phyloP scores from a whole-genome alignment of 257 asterid species.

The Scutellaria baicalensis region DNA sequence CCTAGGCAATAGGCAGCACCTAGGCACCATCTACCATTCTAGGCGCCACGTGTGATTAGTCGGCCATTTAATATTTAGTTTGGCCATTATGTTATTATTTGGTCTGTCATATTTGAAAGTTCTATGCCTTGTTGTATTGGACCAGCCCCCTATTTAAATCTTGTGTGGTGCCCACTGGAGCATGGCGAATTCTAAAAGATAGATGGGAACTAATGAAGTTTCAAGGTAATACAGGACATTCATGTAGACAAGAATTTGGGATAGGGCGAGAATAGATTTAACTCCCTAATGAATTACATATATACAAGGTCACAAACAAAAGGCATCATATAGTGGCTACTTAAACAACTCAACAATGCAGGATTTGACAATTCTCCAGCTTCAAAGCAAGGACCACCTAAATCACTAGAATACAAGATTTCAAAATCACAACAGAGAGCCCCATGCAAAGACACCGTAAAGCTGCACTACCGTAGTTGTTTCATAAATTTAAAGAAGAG shows the following conservation, averaged over 20 bases:
- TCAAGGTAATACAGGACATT: background rate
- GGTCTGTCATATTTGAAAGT: too few species aligned
- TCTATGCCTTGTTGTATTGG: too few species aligned
- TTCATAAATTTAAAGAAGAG: background rate
- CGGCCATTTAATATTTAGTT: too few species aligned
- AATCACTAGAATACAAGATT: background rate
- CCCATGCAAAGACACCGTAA: background rate
- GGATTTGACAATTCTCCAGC: background rate
- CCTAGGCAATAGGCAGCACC: background rate
- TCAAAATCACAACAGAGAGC: background rate
- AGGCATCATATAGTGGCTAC: background rate
- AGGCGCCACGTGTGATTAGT: too few species aligned
- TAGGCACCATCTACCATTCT: too few species aligned
- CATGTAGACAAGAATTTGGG: background rate
- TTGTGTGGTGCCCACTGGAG: too few species aligned
- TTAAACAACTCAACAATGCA: background rate
- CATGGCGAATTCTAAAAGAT: background rate
- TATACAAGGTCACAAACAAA: background rate
- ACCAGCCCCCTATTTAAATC: too few species aligned
- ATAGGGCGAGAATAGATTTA: background rate
- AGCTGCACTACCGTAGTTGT: background rate
- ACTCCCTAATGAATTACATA: background rate
- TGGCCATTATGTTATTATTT: too few species aligned
- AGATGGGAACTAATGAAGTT: background rate
- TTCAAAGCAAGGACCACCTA: background rate